Evolutionary conservation across 495 filamentous ascomycete genomes (phyloP).

Genomic region (Cairneyella variabilis): DNA sequence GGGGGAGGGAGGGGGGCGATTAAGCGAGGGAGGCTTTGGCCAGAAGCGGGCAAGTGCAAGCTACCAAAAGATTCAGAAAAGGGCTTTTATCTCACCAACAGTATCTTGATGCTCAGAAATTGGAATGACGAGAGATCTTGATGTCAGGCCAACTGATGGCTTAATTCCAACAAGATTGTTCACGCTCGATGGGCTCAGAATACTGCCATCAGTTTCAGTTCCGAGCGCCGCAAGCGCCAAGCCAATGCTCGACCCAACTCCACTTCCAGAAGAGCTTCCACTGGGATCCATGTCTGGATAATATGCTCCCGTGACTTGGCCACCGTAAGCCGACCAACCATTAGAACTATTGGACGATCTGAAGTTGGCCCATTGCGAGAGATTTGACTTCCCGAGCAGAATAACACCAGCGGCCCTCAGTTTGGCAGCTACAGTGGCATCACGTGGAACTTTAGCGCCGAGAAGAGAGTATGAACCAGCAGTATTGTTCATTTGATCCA

Average conservation of each 20-base stretch:
- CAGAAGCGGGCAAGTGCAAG: no score
- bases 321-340: constrained; percentile 42
- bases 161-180: constrained; percentile 54
- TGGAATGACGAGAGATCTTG: constrained; percentile 57
- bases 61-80: no score
- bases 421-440: constrained; percentile 31
- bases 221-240: constrained; percentile 40
- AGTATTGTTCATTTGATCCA: constrained; percentile 40
- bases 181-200: constrained; percentile 35
- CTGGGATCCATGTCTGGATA: constrained; percentile 33
- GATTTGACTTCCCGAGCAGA: constrained; percentile 45
- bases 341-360: constrained; percentile 33
- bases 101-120: constrained; percentile 61
- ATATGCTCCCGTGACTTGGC: constrained; percentile 41
- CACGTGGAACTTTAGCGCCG: constrained; percentile 29
- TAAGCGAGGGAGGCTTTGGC: no score
- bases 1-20: no score
- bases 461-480: constrained; percentile 36
- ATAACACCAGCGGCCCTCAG: constrained; percentile 39
- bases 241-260: constrained; percentile 41
- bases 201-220: constrained; percentile 44
- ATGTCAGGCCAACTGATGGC: constrained; percentile 67
- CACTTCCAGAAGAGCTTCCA: constrained; percentile 48
- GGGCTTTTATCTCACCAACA: constrained; percentile 31
- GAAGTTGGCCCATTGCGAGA: constrained; percentile 42